Percentiles rank a stretch among this genome's conserved stretches.
Evolutionary conservation across 2,329 filamentous ascomycete genomes (phyloP).

Genomic region (Parasarocladium wereldwijsianum): DNA sequence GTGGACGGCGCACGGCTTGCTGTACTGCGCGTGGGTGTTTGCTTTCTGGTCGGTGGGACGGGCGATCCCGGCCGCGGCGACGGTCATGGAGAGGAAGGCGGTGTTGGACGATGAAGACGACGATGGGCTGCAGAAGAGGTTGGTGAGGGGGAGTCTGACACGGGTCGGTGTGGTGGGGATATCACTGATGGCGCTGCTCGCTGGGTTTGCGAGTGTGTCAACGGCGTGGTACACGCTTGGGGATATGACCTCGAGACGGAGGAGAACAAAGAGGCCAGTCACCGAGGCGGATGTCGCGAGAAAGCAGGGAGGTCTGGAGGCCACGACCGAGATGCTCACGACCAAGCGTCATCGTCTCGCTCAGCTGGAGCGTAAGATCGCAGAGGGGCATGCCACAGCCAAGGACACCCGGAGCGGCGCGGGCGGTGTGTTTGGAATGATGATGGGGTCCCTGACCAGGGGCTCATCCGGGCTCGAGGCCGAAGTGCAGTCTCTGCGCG

Average conservation of each 20-base stretch:
- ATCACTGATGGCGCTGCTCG: constrained; percentile 73
- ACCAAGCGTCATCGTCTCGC: constrained; percentile 61
- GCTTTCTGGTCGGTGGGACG: constrained; percentile 64
- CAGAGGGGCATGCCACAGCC: constrained; percentile 13
- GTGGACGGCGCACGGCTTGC: constrained; percentile 46
- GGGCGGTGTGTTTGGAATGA: constrained; percentile 53
- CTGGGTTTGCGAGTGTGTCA: constrained; percentile 78
- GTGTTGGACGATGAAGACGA: constrained; percentile 17
- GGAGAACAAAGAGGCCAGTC: constrained; percentile 33
- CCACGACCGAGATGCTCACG: constrained; percentile 64
- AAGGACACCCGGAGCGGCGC: constrained; percentile 7
- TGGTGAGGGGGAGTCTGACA: constrained; percentile 43
- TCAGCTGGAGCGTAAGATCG: constrained; percentile 48
- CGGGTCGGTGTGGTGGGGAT: constrained; percentile 76
- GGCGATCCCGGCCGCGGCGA: constrained; percentile 33
- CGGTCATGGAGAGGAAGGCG: constrained; percentile 9
- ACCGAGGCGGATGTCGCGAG: constrained; percentile 61
- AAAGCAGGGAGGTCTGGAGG: constrained; percentile 65
- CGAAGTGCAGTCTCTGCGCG: constrained; percentile 46
- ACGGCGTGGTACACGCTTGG: constrained; percentile 75
- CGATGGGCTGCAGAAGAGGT: constrained; percentile 8
- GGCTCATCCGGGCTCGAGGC: constrained; percentile 45
- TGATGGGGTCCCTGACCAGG: constrained; percentile 57
- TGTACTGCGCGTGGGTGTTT: constrained; percentile 55
- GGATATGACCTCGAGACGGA: constrained; percentile 31